Evolutionary conservation across 148 eudicot genomes (phyloP), one percentile per base, ranked within the genome.

Genomic region (Fagopyrum tataricum): DNA sequence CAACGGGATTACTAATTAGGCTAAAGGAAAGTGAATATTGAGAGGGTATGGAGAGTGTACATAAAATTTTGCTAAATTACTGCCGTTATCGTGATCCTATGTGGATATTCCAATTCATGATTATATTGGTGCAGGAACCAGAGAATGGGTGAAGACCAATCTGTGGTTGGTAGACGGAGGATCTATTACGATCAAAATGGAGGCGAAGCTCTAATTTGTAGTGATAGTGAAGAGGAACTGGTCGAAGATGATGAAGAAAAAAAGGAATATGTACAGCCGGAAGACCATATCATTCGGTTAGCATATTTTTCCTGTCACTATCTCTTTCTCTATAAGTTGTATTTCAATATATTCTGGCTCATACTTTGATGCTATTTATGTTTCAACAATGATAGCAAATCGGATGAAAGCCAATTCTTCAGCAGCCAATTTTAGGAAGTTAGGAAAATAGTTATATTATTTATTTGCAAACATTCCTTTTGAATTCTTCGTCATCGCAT

Each of bases 71-170:
- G 74, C 24, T 40, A 51, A n/a, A 48, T 17, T 73, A 46, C 44
- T 47, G 62, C 21, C 3, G n/a, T n/a, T 37, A 21, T 51, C 37
- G 46, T 23, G 61, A 64, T 67, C 68, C 15, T 47, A 47, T 44
- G 7, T 72, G 74, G 74, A 72, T 20, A 43, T 70, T 70, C 49
- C 12, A 51, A 37, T 40, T 52, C 74, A 31, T 53, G 14, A 24
- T 39, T 31, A 67, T 21, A 40, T 21, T 73, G 78, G 67, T 78
- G 81, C 91, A 95, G 99, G 84, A 95, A 95, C 74, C 99, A 88
- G 76, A 92, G 99, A 83, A 95, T 95, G 99, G 79, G 96, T 3
- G 99, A 91, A 76, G 99, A 95, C 74, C 99, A 95, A 72, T 95
- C 99, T 55, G 99, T 95, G 44, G 88, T 95, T 11, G 99, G 99